phyloP scores from a whole-genome alignment of 1,284 basidiomycete genomes.

The Puccinia hordei region DNA sequence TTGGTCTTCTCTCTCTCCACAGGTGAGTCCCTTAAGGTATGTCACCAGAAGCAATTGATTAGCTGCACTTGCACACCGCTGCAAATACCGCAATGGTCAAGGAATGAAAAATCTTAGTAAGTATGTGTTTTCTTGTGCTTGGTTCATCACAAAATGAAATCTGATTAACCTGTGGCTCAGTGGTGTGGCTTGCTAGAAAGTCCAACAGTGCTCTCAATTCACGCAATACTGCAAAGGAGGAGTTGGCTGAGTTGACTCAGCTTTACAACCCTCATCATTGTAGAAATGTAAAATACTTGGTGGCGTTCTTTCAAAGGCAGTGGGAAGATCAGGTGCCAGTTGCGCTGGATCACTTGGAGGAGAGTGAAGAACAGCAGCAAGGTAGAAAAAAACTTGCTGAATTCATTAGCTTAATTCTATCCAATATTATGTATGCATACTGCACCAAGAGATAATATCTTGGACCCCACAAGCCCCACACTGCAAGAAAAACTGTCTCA shows the following conservation, averaged over 20 bases:
- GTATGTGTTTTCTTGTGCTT: not conserved
- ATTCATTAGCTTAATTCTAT: no score
- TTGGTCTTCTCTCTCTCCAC: conserved; percentile 2
- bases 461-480: no score
- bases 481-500: no score
- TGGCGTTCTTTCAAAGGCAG: not conserved
- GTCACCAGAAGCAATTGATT: not conserved
- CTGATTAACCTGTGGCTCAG: not conserved
- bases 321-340: not conserved
- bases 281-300: not conserved
- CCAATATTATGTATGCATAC: no score
- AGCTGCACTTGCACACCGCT: not conserved
- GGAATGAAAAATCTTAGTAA: not conserved
- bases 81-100: not conserved
- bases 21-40: not conserved
- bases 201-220: not conserved
- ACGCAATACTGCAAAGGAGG: not conserved
- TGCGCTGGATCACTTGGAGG: not conserved
- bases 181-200: not conserved
- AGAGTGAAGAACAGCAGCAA: not conserved
- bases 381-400: not conserved
- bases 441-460: no score
- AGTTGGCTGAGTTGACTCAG: not conserved
- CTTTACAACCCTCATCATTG: not conserved
- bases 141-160: not conserved